phyloP scores from a whole-genome alignment of 805 yeast genomes.

The Barnettozyma wickerhamii region DNA sequence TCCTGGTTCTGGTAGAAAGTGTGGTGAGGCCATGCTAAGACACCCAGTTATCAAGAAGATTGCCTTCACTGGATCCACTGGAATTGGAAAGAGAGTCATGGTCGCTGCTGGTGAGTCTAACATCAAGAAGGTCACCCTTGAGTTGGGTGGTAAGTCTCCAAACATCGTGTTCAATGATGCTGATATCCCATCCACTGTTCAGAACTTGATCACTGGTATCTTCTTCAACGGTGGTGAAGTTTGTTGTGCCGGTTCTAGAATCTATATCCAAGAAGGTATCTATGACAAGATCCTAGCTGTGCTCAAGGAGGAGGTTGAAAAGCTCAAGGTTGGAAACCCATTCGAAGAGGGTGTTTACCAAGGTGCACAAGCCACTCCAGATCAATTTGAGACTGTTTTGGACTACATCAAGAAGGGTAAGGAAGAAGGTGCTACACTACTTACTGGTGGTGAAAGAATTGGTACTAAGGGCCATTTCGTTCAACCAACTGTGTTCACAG shows the following conservation, averaged over 20 bases:
- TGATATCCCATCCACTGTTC: conserved; percentile 42
- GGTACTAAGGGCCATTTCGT: conserved; percentile 68
- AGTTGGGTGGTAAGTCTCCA: conserved; percentile 82
- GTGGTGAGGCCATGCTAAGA: conserved; percentile 66
- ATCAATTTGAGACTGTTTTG: conserved; percentile 66
- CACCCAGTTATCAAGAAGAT: conserved; percentile 70
- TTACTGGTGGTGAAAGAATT: conserved; percentile 67
- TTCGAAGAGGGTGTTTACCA: conserved; percentile 62
- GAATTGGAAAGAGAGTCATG: conserved; percentile 69
- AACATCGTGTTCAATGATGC: conserved; percentile 71
- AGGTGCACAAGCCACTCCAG: conserved; percentile 75
- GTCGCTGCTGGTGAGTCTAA: conserved; percentile 63
- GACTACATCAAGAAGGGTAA: conserved; percentile 64
- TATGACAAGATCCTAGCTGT: conserved; percentile 58
- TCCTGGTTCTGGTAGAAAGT: conserved; percentile 69
- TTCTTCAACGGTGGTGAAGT: conserved; percentile 81
- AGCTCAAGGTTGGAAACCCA: conserved; percentile 70
- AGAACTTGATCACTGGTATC: conserved; percentile 59
- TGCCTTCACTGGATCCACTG: conserved; percentile 82
- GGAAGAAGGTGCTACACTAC: conserved; percentile 59
- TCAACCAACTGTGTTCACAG: conserved; percentile 70
- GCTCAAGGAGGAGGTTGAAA: conserved; percentile 55
- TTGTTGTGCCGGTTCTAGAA: conserved; percentile 79
- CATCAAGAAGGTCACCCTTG: conserved; percentile 76
- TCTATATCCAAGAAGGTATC: conserved; percentile 66